phyloP scores from a whole-genome alignment of 78 protist genomes.

The Chrysochromulina parva region DNA sequence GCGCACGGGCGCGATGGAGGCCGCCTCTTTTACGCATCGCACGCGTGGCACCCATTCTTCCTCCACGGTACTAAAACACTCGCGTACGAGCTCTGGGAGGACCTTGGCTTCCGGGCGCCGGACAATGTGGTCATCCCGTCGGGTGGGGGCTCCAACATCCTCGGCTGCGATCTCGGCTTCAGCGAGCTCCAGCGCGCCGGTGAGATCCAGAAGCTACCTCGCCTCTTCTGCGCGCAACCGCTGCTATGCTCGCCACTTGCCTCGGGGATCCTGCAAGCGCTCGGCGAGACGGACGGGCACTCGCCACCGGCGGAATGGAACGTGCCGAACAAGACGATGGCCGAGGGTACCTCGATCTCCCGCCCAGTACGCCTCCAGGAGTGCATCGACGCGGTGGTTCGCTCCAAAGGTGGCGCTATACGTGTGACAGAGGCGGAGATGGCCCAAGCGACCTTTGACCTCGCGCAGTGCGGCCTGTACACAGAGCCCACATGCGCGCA shows the following conservation, averaged over 20 bases:
- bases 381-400: background rate
- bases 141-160: background rate
- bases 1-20: conserved; percentile 3
- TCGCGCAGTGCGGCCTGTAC: background rate
- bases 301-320: background rate
- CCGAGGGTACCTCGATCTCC: background rate
- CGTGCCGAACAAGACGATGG: background rate
- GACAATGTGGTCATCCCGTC: background rate
- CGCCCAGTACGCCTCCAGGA: background rate
- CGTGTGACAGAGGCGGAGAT: background rate
- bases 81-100: conserved; percentile 30
- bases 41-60: conserved; percentile 32
- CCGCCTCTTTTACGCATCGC: background rate
- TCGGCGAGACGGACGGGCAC: background rate
- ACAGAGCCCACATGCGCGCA: conserved; percentile 13
- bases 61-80: conserved; percentile 25
- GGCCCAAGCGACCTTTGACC: background rate
- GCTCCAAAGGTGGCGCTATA: background rate
- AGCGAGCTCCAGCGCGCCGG: conserved; percentile 7
- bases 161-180: background rate
- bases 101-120: conserved; percentile 29
- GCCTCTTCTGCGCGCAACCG: background rate
- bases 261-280: background rate
- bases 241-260: background rate
- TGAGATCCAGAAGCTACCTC: background rate